phyloP scores from a whole-genome alignment of 2,329 filamentous ascomycete species.

The Septoria petroselini region DNA sequence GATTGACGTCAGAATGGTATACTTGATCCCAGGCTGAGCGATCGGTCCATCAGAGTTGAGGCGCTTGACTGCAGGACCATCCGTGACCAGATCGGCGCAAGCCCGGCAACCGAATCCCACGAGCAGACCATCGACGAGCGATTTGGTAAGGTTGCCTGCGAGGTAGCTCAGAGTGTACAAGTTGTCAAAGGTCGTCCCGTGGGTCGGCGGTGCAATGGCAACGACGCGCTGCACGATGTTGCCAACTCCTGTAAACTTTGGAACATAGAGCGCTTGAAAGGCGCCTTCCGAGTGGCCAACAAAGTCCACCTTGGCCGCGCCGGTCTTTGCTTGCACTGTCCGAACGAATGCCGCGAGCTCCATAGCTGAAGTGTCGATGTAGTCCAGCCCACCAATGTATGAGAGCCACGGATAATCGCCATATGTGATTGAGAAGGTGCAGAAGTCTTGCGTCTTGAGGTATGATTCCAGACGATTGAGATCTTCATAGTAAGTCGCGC shows the following conservation, averaged over 20 bases:
- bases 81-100: constrained; percentile 24
- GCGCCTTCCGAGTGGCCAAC: constrained; percentile 31
- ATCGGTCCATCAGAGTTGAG: constrained; percentile 26
- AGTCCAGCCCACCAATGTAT: constrained; percentile 26
- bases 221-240: constrained; percentile 24
- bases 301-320: constrained; percentile 25
- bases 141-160: constrained; percentile 22
- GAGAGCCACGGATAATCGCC: constrained; percentile 24
- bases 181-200: constrained; percentile 26
- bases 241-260: constrained; percentile 25
- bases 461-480: constrained; percentile 27
- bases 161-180: constrained; percentile 25
- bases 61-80: constrained; percentile 18
- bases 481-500: constrained; percentile 31
- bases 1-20: constrained; percentile 25
- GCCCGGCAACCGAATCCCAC: constrained; percentile 24
- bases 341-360: constrained; percentile 27
- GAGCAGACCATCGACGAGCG: constrained; percentile 16
- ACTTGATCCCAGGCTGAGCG: constrained; percentile 23
- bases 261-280: constrained; percentile 27
- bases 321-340: constrained; percentile 21
- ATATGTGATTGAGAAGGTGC: constrained; percentile 30
- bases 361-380: constrained; percentile 21
- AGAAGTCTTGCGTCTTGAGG: constrained; percentile 24
- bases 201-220: constrained; percentile 29